Evolutionary conservation across 805 yeast species (phyloP), one percentile per base, ranked within the genome.

Genomic region (Barnettozyma vustinii): DNA sequence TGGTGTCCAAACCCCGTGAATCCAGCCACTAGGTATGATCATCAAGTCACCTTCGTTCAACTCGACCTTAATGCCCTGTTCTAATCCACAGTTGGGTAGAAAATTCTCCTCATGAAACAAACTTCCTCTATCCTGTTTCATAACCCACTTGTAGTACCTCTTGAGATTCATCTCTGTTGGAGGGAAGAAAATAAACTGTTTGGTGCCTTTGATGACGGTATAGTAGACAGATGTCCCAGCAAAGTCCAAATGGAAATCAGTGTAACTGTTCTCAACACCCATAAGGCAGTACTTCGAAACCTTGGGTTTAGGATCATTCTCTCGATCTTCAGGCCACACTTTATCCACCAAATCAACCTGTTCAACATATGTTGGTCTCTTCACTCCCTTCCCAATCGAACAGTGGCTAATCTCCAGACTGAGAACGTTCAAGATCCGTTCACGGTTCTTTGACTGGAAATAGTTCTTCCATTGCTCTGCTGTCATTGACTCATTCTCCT

Each of bases 141-240:
- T 66, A 59, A 95, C 83, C 97, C 97, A 90, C 33, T 73, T 65
- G 35, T 76, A 75, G 60, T 88, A 90, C 32, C 76, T 71, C 15
- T 69, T 61, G 45, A 89, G 70, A 57, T 89, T 90, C 13, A 64
- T 56, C 2, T 67, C 62, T 0, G 95, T 80, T 2, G 96, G 96
- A 0, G 96, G 96, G 56, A 75, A 80, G 75, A 90, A 77, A 42
- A 89, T 64, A 59, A 90, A 90, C 30, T 80, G 75, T 59, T 90
- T 90, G 3, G 68, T 57, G 1, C 97, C 97, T n/a, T 74, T 68
- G 15, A 90, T 66, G 3, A 90, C 81, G 2, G 92, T 87, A 65
- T 90, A 90, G 62, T 87, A 90, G 5, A 90, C 97, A 1, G 94
- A 85, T 0, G 96, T 87, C 0, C 96, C 97, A 2, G 95, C 94